A percentile compares a stretch with the other conserved stretches of the same genome.
These are phyloP conservation scores for Boletus subcaerulescens DNA, from an alignment of 768 basidiomycete genomes.

Conservation along the genomic window DNA sequence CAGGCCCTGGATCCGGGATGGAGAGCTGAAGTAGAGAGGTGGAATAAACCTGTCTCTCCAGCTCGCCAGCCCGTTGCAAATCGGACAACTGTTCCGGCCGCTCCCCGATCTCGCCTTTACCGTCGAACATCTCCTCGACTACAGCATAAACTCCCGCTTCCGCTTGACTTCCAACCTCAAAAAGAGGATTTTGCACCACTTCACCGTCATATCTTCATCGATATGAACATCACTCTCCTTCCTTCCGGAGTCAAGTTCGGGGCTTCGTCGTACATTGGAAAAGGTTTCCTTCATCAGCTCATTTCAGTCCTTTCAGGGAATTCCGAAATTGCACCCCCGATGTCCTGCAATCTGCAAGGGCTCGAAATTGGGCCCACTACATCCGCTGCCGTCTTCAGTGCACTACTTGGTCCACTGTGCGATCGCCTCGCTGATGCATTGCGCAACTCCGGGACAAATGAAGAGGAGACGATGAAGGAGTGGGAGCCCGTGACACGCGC, in stretches of 20 bases:
- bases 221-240: constrained; percentile 52
- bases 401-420: constrained; percentile 44
- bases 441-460: constrained; percentile 32
- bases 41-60: constrained; percentile 23
- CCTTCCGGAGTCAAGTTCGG: constrained; percentile 52
- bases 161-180: constrained; percentile 14
- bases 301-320: constrained; percentile 36
- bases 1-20: constrained; percentile 40
- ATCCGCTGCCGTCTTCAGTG: constrained; percentile 42
- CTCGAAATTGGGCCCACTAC: constrained; percentile 45
- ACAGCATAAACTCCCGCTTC: constrained; percentile 13
- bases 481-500: constrained; percentile 42
- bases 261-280: constrained; percentile 52
- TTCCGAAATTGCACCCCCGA: constrained; percentile 29
- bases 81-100: background rate
- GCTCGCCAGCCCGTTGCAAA: constrained; percentile 10
- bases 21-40: constrained; percentile 32
- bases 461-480: constrained; percentile 26
- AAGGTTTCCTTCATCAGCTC: constrained; percentile 59
- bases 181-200: background rate
- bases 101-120: constrained; percentile 12
- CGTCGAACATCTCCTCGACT: constrained; percentile 12
- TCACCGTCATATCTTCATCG: constrained; percentile 34
- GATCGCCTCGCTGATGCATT: constrained; percentile 41
- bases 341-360: constrained; percentile 34